Evolutionary conservation across 2,329 filamentous ascomycete genomes (phyloP), one percentile per base, ranked within the genome.

Genomic region (Fusarium nurragi): DNA sequence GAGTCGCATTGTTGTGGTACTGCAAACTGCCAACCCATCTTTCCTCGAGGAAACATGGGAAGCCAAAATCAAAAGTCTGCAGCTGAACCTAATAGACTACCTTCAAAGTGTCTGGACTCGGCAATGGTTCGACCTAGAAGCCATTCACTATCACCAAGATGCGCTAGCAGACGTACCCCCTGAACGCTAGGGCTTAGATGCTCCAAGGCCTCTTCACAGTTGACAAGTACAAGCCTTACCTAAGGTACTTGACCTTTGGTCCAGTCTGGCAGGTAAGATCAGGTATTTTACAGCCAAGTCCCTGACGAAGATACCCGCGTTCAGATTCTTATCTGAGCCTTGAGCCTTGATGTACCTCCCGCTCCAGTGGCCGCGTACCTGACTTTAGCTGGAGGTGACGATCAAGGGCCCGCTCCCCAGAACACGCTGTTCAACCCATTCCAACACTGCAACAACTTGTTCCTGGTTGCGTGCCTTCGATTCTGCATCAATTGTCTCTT

Each of bases 401-500:
- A 70, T 67, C 68, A 60, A 52, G 43, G 67, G 50, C 65, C 58
- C 48, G 49, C 49, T 49, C 45, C 45, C 59, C 54, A 49, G 63
- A 63, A 67, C 63, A 64, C 58, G 60, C 64, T 66, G 63, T 64
- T 64, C 62, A 64, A 60, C 58, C 52, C 63, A 64, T 65, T 66
- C 62, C 63, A 48, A 30, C 47, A 25, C 44, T 53, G 21, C 21
- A 34, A 23, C 56, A 56, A 56, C 49, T 43, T 25, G 38, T 34
- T 34, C 32, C 32, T 34, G 32, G n/a, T 34, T 56, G 21, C 28
- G 23, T 54, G 50, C 50, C 38, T 49, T 13, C 21, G 14, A 34
- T 34, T n/a, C 32, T 34, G 32, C 16, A 34, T 18, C 40, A 49
- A 54, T 34, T 66, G 34, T 47, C 21, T 44, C 6, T 40, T 44